Conservation (phyloP, 1,284 basidiomycete species). For the Grifola frondosa region DNA sequence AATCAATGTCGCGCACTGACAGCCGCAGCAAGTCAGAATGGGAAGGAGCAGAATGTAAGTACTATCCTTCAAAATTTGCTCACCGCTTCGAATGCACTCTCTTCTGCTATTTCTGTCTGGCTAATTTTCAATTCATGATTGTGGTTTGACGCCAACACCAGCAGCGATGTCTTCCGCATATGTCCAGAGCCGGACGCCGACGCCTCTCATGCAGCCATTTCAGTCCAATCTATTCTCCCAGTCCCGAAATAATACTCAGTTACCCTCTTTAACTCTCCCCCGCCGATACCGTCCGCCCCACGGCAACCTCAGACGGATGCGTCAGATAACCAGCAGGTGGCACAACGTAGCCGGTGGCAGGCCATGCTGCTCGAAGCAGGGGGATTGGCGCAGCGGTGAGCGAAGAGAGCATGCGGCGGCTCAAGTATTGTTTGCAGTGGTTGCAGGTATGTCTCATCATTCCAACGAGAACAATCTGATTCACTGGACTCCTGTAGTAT, state of each 20-base stretch:
- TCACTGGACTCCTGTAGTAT: constrained; percentile 49
- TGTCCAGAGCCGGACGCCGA: constrained; percentile 29
- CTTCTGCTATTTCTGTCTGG: too few species aligned
- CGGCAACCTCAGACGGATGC: constrained; percentile 21
- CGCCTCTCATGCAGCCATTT: constrained; percentile 23
- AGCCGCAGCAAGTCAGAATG: constrained; percentile 7
- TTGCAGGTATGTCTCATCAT: constrained; percentile 57
- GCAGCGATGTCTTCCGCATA: too few species aligned
- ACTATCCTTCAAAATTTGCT: too few species aligned
- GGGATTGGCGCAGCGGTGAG: constrained; percentile 88
- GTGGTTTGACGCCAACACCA: too few species aligned
- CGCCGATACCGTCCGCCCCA: too few species aligned
- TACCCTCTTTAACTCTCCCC: too few species aligned
- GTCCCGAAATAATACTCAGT: not conserved
- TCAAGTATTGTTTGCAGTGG: constrained; percentile 89
- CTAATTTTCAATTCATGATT: too few species aligned
- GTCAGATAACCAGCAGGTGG: constrained; percentile 42
- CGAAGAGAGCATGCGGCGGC: constrained; percentile 84
- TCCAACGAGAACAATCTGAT: constrained; percentile 1
- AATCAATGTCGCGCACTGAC: constrained; percentile 23
- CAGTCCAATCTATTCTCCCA: not conserved
- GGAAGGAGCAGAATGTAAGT: not conserved
- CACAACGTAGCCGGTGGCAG: constrained; percentile 78
- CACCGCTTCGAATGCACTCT: too few species aligned
- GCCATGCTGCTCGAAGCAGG: constrained; percentile 84